A percentile compares a stretch with the other conserved stretches of the same genome.
Evolutionary conservation across 768 basidiomycete genomes (phyloP).

Genomic region (Rhizopogon rudus): DNA sequence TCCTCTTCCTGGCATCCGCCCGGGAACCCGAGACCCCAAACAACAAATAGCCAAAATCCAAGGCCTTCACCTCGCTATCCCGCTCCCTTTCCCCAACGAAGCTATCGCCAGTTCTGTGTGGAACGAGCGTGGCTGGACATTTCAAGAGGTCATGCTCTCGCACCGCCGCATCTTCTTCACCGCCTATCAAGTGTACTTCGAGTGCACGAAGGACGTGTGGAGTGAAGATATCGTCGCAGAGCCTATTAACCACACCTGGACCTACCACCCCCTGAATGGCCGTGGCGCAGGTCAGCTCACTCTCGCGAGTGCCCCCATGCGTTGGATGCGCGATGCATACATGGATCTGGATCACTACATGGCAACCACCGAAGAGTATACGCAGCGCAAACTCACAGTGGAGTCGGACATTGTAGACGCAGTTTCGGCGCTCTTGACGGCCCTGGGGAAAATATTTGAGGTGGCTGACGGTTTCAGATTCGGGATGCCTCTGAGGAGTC

Average conservation of each 20-base stretch:
- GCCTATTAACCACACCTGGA: no score
- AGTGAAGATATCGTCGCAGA: conserved; percentile 14
- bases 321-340: no score
- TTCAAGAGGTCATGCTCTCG: conserved; percentile 14
- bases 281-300: no score
- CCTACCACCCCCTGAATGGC: no score
- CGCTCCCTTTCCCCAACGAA: conserved; percentile 7
- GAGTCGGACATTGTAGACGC: no score
- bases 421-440: no score
- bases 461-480: no score
- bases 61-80: conserved; percentile 5
- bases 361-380: no score
- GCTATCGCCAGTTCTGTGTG: conserved; percentile 10
- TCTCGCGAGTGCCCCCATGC: no score
- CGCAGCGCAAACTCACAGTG: no score
- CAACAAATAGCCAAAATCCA: conserved; percentile 6
- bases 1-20: conserved; percentile 9
- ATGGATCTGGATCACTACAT: no score
- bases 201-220: conserved; percentile 9
- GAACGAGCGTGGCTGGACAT: conserved; percentile 13
- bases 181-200: conserved; percentile 14
- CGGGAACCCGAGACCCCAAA: background rate
- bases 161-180: conserved; percentile 15
- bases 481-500: background rate
- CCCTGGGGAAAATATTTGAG: no score